Base-by-base conservation (phyloP, 192 early-diverging fungal species). In the Diversispora epigaea region DNA sequence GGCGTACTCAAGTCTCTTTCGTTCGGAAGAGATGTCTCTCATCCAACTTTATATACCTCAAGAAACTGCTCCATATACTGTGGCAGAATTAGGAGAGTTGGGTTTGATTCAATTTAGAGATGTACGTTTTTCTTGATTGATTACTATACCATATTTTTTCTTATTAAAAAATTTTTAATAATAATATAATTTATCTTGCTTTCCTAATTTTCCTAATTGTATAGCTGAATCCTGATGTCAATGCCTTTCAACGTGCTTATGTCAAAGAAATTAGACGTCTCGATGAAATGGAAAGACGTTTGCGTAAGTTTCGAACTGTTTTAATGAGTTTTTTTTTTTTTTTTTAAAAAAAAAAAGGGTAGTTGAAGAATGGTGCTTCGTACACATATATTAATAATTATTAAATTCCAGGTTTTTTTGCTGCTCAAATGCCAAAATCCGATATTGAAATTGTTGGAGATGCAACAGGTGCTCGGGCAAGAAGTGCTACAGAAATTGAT, bases 201-300 rank as follows among this genome's bases (percentile, higher is more conserved):
- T 40, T 10, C 15, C 54, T 22, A 25, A 7, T 69, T 54, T 40
- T 10, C 15, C 54, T 22, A 25, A 7, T 71, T 58, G 11, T 44
- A 58, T 71, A 95, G 94, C 84, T 98, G 66, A 99, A 99, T 83
- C 85, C 90, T 32, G 90, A 94, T 43, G 93, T 95, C 32, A 98
- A 95, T 80, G 96, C 96, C 11, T 99, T 99, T 78, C 96, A 99
- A 82, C 90, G 96, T 19, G 89, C 94, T 21, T 98, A 95, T 82
- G 98, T 98, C 22, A 91, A 85, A 68, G 94, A 98, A 80, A 96
- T 99, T 78, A 89, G 95, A 75, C 90, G 95, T 50, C 87, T 96
- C 41, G 96, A 99, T 79, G 98, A 99, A 81, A 93, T 99, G 89
- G 95, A 98, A 80, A 90, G 98, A 70, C 94, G 93, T 75, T 84